phyloP scores from a whole-genome alignment of 148 eudicot genomes.

The Diospyros lotus region DNA sequence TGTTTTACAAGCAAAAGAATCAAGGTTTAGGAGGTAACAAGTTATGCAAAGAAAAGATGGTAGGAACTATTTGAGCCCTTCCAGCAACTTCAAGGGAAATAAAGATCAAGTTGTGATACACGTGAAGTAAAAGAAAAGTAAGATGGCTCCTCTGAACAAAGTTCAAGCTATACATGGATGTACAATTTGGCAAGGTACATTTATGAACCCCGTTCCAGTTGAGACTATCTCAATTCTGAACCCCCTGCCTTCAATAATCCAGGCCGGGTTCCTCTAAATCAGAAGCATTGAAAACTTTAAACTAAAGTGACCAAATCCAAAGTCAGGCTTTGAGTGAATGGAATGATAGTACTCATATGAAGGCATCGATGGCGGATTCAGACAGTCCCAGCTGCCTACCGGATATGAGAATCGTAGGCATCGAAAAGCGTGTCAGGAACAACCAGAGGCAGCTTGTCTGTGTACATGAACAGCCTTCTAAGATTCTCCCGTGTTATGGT shows the following conservation, averaged over 20 bases:
- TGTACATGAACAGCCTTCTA: constrained; percentile 81
- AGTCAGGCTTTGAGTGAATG: constrained; percentile 8
- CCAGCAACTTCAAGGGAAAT: neutral
- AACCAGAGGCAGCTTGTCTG: constrained; percentile 83
- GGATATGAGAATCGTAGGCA: constrained; percentile 71
- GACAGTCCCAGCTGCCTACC: constrained; percentile 31
- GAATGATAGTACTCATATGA: neutral
- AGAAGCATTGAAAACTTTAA: constrained; percentile 23
- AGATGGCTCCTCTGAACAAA: neutral
- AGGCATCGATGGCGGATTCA: constrained; percentile 1
- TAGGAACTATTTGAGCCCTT: neutral
- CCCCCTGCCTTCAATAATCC: constrained; percentile 34
- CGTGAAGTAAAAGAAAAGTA: neutral
- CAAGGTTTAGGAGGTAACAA: neutral
- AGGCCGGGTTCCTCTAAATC: constrained; percentile 27
- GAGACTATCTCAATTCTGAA: constrained; percentile 21
- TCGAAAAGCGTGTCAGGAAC: constrained; percentile 76
- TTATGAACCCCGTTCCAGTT: constrained; percentile 16
- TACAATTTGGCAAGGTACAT: constrained; percentile 44
- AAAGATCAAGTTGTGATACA: neutral
- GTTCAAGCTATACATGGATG: constrained; percentile 50
- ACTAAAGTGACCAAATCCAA: constrained; percentile 21
- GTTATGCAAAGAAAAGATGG: neutral
- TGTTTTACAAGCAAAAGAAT: neutral
- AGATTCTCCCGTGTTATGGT: constrained; percentile 68